Evolutionary conservation across 108 stramenopile genomes (phyloP).

Genomic region (Cyclotella baltica): DNA sequence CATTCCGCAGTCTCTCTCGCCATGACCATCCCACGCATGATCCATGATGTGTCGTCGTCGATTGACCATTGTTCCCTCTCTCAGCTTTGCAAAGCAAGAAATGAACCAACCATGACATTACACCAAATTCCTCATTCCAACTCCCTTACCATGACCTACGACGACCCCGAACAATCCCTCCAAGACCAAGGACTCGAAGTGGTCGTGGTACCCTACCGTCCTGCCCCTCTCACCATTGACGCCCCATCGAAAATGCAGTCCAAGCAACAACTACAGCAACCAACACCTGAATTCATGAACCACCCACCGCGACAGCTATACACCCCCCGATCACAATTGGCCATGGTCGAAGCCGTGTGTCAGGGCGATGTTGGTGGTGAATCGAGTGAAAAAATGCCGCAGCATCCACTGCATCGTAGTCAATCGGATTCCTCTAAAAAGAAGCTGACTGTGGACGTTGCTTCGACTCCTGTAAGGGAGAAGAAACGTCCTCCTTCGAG

Average conservation of each 20-base stretch:
- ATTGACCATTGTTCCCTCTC: too few relatives aligned
- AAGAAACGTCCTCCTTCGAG: too few relatives aligned
- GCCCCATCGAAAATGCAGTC: background rate
- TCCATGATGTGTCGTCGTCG: too few relatives aligned
- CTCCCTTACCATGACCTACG: slow-evolving; percentile 17
- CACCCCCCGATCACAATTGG: slow-evolving; percentile 8
- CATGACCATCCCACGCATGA: too few relatives aligned
- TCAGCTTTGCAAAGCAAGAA: too few relatives aligned
- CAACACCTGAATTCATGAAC: slow-evolving; percentile 1
- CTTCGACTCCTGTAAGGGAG: too few relatives aligned
- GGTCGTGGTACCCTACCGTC: slow-evolving; percentile 42
- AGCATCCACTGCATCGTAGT: background rate
- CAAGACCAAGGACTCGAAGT: slow-evolving; percentile 50
- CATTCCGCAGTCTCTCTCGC: too few relatives aligned
- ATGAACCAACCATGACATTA: too few relatives aligned
- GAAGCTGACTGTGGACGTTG: background rate
- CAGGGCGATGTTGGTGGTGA: background rate
- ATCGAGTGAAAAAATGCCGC: background rate
- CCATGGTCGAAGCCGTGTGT: slow-evolving; percentile 22
- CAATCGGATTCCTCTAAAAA: background rate
- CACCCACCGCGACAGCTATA: slow-evolving; percentile 4
- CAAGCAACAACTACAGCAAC: background rate
- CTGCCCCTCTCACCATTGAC: slow-evolving; percentile 8
- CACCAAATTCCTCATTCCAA: background rate
- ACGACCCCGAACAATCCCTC: slow-evolving; percentile 43